Percentiles rank a stretch among this genome's conserved stretches.
phyloP scores from a whole-genome alignment of 768 basidiomycete genomes.

The Podaxis sp. region DNA sequence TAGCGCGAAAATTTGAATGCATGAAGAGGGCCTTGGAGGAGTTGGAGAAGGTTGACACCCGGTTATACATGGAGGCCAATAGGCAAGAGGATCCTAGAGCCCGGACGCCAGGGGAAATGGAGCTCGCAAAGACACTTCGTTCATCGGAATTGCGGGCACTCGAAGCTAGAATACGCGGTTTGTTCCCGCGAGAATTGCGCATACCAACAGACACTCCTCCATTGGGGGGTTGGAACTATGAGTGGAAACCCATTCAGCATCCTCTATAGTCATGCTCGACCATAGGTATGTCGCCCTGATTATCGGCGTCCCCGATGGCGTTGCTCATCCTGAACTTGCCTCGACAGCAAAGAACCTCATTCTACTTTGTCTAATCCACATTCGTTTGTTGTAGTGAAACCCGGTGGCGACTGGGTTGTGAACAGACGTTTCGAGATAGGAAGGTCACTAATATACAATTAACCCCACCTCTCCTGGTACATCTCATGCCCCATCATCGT shows the following conservation, averaged over 20 bases:
- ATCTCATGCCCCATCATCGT: conserved; percentile 27
- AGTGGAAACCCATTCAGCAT: conserved; percentile 68
- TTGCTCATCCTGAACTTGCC: background rate
- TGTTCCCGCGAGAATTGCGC: conserved; percentile 86
- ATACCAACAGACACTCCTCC: conserved; percentile 85
- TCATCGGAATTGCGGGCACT: conserved; percentile 63
- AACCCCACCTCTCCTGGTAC: conserved; percentile 35
- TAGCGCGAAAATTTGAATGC: conserved; percentile 71
- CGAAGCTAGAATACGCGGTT: conserved; percentile 72
- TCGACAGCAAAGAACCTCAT: background rate
- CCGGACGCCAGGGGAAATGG: conserved; percentile 51
- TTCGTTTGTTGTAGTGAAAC: background rate
- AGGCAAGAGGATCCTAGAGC: conserved; percentile 70
- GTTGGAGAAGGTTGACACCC: conserved; percentile 54
- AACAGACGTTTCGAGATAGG: background rate
- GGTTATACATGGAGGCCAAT: conserved; percentile 68
- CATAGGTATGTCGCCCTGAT: background rate
- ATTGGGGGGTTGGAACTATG: conserved; percentile 78
- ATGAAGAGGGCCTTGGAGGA: conserved; percentile 88
- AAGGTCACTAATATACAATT: background rate
- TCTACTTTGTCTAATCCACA: background rate
- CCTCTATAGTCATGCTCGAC: conserved; percentile 31
- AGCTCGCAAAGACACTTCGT: conserved; percentile 56
- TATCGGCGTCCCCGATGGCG: background rate
- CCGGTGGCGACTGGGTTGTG: background rate